These are phyloP conservation scores for Aschersonia sp. DNA, from an alignment of 2,329 filamentous ascomycete species.

Conservation along the genomic window DNA sequence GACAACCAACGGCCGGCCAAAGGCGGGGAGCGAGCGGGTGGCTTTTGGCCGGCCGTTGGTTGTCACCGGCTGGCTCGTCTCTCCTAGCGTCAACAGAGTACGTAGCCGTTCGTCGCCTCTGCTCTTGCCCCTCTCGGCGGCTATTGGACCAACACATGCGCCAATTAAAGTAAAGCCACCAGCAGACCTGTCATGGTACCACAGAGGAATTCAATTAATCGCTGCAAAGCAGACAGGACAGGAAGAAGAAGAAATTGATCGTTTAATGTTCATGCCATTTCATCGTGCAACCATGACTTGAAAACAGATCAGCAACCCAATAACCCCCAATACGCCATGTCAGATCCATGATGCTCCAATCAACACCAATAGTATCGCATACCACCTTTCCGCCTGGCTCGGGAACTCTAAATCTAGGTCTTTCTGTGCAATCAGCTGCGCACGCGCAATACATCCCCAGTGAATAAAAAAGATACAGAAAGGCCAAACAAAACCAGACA, in stretches of 20 bases:
- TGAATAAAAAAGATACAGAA: no score
- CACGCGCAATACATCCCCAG: conserved; percentile 1
- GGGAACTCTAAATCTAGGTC: background rate
- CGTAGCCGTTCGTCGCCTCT: no score
- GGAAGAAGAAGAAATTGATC: conserved; percentile 3
- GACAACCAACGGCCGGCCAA: no score
- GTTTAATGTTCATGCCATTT: conserved; percentile 15
- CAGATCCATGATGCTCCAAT: conserved; percentile 10
- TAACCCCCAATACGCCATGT: conserved; percentile 6
- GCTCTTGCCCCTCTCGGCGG: no score
- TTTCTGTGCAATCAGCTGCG: conserved; percentile 2
- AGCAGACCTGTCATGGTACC: no score
- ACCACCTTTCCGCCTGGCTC: background rate
- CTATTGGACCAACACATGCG: no score
- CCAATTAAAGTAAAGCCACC: no score
- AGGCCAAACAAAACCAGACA: no score
- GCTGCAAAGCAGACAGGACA: background rate
- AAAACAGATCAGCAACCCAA: conserved; percentile 10
- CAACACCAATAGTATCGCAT: conserved; percentile 5
- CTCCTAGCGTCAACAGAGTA: no score
- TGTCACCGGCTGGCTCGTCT: no score
- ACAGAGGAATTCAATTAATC: background rate
- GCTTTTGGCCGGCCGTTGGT: no score
- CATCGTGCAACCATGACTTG: conserved; percentile 15
- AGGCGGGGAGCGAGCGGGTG: no score